Evolutionary conservation across 1,284 basidiomycete species (phyloP), one percentile per base, ranked within the genome.

Genomic region (Rhodotorula sp.): DNA sequence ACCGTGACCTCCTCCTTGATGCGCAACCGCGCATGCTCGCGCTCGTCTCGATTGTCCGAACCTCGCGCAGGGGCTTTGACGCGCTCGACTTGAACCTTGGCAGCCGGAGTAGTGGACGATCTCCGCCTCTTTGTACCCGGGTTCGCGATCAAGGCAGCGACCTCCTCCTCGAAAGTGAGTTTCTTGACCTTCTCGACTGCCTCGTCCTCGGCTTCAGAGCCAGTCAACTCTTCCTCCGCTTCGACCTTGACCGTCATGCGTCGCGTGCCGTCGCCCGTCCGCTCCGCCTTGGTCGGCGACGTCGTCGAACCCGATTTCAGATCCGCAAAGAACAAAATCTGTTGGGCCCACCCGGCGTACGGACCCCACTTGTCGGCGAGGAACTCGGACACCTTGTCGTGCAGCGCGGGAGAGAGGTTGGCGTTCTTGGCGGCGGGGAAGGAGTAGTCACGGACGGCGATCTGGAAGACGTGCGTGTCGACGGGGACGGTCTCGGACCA

Each of bases 331-430:
- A 87, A 87, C 10, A 87, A 79, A 18, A 95, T 92, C 3, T 91
- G 90, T 81, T 97, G 94, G 1, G 91, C 91, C 93, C 93, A 96
- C 8, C 94, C 94, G 8, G 92, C 93, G 79, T 91, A 88, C 1
- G 88, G 85, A 31, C 78, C 79, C 93, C 93, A 96, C 1, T 88
- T 84, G 1, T 82, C 80, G 0, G 84, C 79, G 2, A 97, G 83
- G 78, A 87, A 91, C 5, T 80, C 79, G 76, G 87, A 91, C 21
- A 93, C 87, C 76, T 89, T 88, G 20, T 90, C 88, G 79, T 95
- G 94, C 18, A 93, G 80, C 72, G 87, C 89, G 3, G 90, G 88
- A 0, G 88, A 89, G 88, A 95, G 91, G 29, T 85, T 79, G 85
- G 89, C 14, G 82, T 79, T 65, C 65, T 73, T 39, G 82, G 83